These are phyloP conservation scores for Cladosporium austrohemisphaericum DNA, from an alignment of 2,329 filamentous ascomycete genomes.

Conservation along the genomic window DNA sequence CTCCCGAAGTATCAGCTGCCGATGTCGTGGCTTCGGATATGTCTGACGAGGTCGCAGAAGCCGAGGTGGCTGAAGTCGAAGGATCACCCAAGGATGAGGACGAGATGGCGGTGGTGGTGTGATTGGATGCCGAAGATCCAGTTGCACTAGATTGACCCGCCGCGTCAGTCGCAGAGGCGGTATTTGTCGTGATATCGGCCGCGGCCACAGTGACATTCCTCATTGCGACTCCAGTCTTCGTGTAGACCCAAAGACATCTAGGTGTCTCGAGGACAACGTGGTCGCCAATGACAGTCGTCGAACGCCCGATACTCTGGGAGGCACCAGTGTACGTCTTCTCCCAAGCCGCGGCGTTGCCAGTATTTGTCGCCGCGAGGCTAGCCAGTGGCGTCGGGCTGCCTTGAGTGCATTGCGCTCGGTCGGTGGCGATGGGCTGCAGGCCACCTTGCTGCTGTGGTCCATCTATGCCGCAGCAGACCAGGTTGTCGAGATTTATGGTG, in stretches of 20 bases:
- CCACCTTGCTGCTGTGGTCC: conserved; percentile 15
- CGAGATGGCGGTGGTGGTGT: neutral
- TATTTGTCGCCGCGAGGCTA: conserved; percentile 23
- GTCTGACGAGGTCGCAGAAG: neutral
- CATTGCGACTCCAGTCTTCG: conserved; percentile 17
- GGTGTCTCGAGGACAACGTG: conserved; percentile 18
- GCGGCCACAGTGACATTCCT: conserved; percentile 20
- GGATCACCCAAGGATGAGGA: neutral
- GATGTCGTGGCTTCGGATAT: neutral
- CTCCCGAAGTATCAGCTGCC: neutral
- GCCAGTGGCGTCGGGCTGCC: conserved; percentile 20
- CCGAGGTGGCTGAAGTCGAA: neutral
- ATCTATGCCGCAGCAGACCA: conserved; percentile 18
- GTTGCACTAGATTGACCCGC: neutral
- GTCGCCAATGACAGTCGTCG: conserved; percentile 14
- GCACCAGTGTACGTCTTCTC: conserved; percentile 19
- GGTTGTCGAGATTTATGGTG: conserved; percentile 17
- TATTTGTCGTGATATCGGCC: conserved; percentile 19
- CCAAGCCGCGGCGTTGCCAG: conserved; percentile 19
- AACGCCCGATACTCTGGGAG: neutral
- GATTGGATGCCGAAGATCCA: neutral
- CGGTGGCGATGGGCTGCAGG: conserved; percentile 10
- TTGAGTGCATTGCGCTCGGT: conserved; percentile 12
- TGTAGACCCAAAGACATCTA: conserved; percentile 21
- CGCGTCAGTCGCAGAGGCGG: conserved; percentile 1